Conservation (phyloP, 345 rosid species). For the Excoecaria cochinchinensis region DNA sequence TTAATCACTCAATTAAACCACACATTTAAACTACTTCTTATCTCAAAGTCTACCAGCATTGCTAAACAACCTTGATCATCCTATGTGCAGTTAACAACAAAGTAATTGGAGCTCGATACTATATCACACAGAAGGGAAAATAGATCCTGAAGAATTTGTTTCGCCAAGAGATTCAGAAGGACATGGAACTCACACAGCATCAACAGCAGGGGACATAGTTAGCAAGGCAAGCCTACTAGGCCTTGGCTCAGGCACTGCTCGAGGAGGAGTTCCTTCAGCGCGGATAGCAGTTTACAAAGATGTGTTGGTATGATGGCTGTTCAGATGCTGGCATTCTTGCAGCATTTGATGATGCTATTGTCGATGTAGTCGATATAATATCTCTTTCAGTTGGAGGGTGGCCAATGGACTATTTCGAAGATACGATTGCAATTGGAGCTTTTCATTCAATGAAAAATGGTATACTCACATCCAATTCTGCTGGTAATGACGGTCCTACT, state of each 20-base stretch:
- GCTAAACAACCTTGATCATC: no score
- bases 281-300: constrained; percentile 17
- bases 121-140: background rate
- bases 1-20: no score
- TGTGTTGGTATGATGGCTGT: constrained; percentile 2
- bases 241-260: constrained; percentile 9
- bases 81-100: constrained; percentile 14
- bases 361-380: background rate
- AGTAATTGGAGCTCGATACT: constrained; percentile 20
- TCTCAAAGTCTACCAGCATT: no score
- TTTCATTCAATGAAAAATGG: constrained; percentile 38
- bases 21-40: no score
- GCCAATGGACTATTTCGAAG: constrained; percentile 27
- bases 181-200: constrained; percentile 24
- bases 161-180: constrained; percentile 19
- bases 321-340: constrained; percentile 2
- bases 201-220: constrained; percentile 21
- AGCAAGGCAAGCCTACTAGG: constrained; percentile 13
- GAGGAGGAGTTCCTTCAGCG: constrained; percentile 26
- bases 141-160: background rate
- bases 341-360: constrained; percentile 15
- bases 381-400: constrained; percentile 13
- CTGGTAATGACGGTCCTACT: constrained; percentile 30
- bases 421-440: constrained; percentile 35
- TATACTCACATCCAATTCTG: constrained; percentile 30